These are phyloP conservation scores for Candida nanaspora DNA, from an alignment of 805 yeast genomes.

Conservation along the genomic window DNA sequence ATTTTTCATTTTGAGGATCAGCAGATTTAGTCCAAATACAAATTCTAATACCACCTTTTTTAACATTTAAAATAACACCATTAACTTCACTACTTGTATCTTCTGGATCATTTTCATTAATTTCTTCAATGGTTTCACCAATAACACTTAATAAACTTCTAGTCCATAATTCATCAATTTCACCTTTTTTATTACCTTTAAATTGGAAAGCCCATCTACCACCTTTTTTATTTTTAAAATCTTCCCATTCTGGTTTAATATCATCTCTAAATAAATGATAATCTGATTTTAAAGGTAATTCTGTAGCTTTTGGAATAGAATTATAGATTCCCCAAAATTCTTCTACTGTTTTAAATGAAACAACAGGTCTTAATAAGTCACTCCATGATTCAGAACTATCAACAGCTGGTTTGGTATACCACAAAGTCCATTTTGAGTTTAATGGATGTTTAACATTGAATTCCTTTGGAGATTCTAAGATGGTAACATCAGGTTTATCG, in stretches of 20 bases:
- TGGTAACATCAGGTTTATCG: slow-evolving; percentile 33
- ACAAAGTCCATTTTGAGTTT: slow-evolving; percentile 86
- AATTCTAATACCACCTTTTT: slow-evolving; percentile 75
- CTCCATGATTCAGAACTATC: slow-evolving; percentile 82
- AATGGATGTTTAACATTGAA: slow-evolving; percentile 83
- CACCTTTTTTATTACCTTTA: slow-evolving; percentile 43
- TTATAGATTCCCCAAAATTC: slow-evolving; percentile 98
- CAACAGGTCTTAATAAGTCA: slow-evolving; percentile 86
- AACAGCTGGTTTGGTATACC: slow-evolving; percentile 94
- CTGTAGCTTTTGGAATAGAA: slow-evolving; percentile 86
- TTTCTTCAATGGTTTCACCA: slow-evolving; percentile 88
- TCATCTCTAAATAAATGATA: slow-evolving; percentile 93
- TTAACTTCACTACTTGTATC: slow-evolving; percentile 58
- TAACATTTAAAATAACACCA: slow-evolving; percentile 87
- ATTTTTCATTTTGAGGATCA: slow-evolving; percentile 39
- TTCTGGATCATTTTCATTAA: slow-evolving; percentile 43
- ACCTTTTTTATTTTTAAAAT: slow-evolving; percentile 75
- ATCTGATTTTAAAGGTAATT: slow-evolving; percentile 86
- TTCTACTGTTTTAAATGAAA: slow-evolving; percentile 89
- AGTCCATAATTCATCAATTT: slow-evolving; percentile 76
- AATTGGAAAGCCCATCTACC: slow-evolving; percentile 90
- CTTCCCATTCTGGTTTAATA: slow-evolving; percentile 98
- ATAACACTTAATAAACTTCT: slow-evolving; percentile 81
- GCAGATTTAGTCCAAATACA: slow-evolving; percentile 91
- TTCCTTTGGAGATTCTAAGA: slow-evolving; percentile 52